Evolutionary conservation across 2,329 filamentous ascomycete genomes (phyloP).

Genomic region (Aureobasidium sp.): DNA sequence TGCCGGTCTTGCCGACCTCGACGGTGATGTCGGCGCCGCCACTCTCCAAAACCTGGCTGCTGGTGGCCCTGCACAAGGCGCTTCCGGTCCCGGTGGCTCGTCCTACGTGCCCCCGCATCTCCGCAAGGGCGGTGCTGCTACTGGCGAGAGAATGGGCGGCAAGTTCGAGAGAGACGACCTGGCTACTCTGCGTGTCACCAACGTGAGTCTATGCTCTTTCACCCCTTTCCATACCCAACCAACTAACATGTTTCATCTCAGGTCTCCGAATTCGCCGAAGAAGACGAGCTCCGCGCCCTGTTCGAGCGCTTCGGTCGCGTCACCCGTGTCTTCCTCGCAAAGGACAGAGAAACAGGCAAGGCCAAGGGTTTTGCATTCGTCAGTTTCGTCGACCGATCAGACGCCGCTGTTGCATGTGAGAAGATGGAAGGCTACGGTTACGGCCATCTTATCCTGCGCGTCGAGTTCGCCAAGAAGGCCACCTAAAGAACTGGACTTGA

Average conservation of each 20-base stretch:
- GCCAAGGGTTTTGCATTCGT: constrained; percentile 99
- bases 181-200: constrained; percentile 93
- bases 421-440: constrained; percentile 97
- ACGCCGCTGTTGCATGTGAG: constrained; percentile 86
- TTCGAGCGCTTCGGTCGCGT: constrained; percentile 97
- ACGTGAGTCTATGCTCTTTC: constrained; percentile 54
- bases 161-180: constrained; percentile 97
- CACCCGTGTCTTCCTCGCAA: constrained; percentile 93
- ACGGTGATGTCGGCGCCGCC: constrained; percentile 38
- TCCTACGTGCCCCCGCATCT: constrained; percentile 94
- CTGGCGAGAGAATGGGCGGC: constrained; percentile 76
- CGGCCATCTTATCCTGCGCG: constrained; percentile 76
- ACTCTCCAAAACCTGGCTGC: constrained; percentile 32
- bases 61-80: constrained; percentile 34
- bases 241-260: neutral
- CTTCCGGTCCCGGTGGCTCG: constrained; percentile 47
- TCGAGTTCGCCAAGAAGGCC: constrained; percentile 72
- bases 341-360: constrained; percentile 90
- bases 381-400: constrained; percentile 82
- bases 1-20: constrained; percentile 38
- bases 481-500: constrained; percentile 18
- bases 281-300: constrained; percentile 90
- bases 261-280: constrained; percentile 98
- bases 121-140: constrained; percentile 58
- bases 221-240: neutral